Evolutionary conservation across 139 green algal genomes (phyloP).

Genomic region (Haematococcus lacustris): DNA sequence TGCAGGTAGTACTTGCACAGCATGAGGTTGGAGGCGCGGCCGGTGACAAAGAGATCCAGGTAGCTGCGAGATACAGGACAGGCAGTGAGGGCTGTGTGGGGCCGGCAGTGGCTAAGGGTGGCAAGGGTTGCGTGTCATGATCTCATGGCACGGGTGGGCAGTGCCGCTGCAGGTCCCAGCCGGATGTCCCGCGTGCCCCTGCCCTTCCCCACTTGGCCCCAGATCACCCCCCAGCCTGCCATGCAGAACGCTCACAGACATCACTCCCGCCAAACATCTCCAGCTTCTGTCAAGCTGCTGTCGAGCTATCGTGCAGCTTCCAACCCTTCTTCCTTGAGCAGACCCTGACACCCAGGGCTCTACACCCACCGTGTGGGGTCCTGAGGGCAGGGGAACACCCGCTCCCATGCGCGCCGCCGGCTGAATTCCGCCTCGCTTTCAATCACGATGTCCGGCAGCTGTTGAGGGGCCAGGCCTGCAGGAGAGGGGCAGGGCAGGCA

Average conservation of each 20-base stretch:
- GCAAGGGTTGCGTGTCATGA: too few relatives aligned
- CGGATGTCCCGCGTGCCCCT: too few relatives aligned
- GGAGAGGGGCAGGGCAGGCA: not conserved
- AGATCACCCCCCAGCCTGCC: too few relatives aligned
- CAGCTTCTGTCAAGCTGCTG: too few relatives aligned
- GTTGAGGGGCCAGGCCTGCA: constrained; percentile 11
- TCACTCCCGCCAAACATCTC: too few relatives aligned
- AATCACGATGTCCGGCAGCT: constrained; percentile 36
- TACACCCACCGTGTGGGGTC: constrained; percentile 13
- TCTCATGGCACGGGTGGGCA: too few relatives aligned
- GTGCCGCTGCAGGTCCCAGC: too few relatives aligned
- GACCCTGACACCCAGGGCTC: not conserved
- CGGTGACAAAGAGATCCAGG: constrained; percentile 36
- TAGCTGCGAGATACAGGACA: constrained; percentile 14
- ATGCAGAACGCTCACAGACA: too few relatives aligned
- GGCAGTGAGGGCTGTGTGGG: not conserved
- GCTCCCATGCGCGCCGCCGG: constrained; percentile 20
- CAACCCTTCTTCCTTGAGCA: too few relatives aligned
- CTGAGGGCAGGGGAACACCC: constrained; percentile 25
- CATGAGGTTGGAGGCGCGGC: constrained; percentile 26
- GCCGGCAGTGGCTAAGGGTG: too few relatives aligned
- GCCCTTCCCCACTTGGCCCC: too few relatives aligned
- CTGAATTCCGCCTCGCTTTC: constrained; percentile 39
- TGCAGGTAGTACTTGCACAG: constrained; percentile 43
- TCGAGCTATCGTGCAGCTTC: too few relatives aligned